Conservation (phyloP, 1,284 basidiomycete genomes). For the Cerioporus squamosus region DNA sequence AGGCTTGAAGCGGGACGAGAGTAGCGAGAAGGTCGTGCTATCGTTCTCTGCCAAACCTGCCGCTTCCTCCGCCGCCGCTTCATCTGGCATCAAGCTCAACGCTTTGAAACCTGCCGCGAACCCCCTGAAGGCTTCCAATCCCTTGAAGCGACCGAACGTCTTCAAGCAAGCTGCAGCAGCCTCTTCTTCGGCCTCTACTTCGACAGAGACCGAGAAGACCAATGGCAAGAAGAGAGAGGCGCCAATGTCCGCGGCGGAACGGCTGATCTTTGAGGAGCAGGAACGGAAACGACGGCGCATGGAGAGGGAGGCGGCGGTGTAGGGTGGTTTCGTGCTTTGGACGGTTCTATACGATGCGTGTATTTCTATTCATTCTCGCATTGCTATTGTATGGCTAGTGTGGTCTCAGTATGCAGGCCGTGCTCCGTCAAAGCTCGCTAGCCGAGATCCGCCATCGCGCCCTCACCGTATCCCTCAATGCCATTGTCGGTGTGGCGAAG, state of each 20-base stretch:
- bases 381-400: conserved; percentile 18
- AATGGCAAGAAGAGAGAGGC: conserved; percentile 55
- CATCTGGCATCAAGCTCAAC: conserved; percentile 69
- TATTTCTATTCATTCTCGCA: conserved; percentile 22
- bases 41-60: conserved; percentile 64
- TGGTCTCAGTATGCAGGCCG: neutral
- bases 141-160: conserved; percentile 74
- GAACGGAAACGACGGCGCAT: conserved; percentile 78
- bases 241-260: conserved; percentile 82
- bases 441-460: neutral
- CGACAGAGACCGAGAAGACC: conserved; percentile 25
- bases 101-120: conserved; percentile 51
- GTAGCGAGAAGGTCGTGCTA: conserved; percentile 72
- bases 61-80: conserved; percentile 33
- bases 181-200: conserved; percentile 12
- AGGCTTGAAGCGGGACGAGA: conserved; percentile 77
- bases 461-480: no score
- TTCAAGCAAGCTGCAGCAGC: conserved; percentile 58
- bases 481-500: conserved; percentile 13
- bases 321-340: conserved; percentile 8
- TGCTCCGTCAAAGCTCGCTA: conserved; percentile 1
- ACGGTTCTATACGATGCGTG: conserved; percentile 23
- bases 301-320: conserved; percentile 53
- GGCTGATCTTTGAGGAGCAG: conserved; percentile 85
- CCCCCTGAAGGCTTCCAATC: conserved; percentile 50